Conservation (phyloP, 345 rosid species). For the Bretschneidera sinensis region DNA sequence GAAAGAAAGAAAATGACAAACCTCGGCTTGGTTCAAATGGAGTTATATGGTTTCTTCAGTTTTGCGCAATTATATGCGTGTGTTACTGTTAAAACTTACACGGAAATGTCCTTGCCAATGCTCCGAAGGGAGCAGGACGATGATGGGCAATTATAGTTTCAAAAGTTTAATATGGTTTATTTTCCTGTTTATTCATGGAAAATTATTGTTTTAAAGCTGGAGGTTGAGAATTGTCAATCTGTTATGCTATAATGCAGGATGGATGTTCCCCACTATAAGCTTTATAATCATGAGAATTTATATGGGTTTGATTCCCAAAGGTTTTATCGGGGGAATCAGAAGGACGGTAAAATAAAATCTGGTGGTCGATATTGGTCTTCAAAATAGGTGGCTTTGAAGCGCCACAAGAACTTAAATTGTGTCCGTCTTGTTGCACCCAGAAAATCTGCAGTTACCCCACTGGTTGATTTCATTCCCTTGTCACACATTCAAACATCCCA, state of each 20-base stretch:
- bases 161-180: too few relatives aligned
- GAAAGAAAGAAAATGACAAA: too few relatives aligned
- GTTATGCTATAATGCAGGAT: constrained; percentile 44
- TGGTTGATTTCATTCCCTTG: constrained; percentile 62
- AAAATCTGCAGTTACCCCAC: constrained; percentile 24
- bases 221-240: background rate
- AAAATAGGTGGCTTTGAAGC: constrained; percentile 65
- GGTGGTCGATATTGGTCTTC: constrained; percentile 85
- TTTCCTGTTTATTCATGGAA: too few relatives aligned
- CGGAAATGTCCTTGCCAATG: too few relatives aligned
- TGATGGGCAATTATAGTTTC: too few relatives aligned
- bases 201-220: background rate
- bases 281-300: constrained; percentile 33
- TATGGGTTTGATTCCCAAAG: constrained; percentile 31
- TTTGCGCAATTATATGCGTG: too few relatives aligned
- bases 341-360: constrained; percentile 58
- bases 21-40: too few relatives aligned
- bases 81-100: too few relatives aligned
- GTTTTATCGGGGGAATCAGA: constrained; percentile 29
- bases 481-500: constrained; percentile 27
- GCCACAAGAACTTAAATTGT: constrained; percentile 56
- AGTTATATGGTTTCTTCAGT: too few relatives aligned
- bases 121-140: too few relatives aligned
- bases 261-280: constrained; percentile 80
- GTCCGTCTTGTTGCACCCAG: constrained; percentile 39